These are phyloP conservation scores for Picea abies DNA, from an alignment of 83 land plant genomes.

Conservation along the genomic window DNA sequence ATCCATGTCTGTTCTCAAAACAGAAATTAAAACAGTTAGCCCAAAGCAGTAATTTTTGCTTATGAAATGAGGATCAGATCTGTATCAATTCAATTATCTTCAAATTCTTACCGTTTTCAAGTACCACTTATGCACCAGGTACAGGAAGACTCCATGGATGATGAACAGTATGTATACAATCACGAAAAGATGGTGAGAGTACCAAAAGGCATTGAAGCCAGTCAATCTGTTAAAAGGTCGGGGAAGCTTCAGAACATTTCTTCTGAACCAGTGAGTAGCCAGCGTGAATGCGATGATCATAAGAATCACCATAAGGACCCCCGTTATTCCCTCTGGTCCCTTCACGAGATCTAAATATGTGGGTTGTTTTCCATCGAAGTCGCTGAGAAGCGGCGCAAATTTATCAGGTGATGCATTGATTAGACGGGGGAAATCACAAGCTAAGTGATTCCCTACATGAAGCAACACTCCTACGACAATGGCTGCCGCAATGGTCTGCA, in stretches of 20 bases:
- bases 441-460: constrained; percentile 76
- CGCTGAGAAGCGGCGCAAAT: constrained; percentile 43
- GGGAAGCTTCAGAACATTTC: constrained; percentile 69
- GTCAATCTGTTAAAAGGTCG: constrained; percentile 81
- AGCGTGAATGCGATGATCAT: constrained; percentile 80
- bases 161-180: constrained; percentile 77
- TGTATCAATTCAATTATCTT: background rate
- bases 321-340: constrained; percentile 68
- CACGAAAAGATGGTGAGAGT: constrained; percentile 85
- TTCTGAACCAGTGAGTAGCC: constrained; percentile 71
- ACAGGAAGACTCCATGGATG: constrained; percentile 75
- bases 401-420: constrained; percentile 31
- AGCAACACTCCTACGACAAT: constrained; percentile 61
- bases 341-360: constrained; percentile 52
- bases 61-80: background rate
- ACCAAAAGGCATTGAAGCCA: constrained; percentile 99
- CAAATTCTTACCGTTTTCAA: constrained; percentile 62
- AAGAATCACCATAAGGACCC: constrained; percentile 78
- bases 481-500: constrained; percentile 73
- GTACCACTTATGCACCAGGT: constrained; percentile 69
- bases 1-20: constrained; percentile 83
- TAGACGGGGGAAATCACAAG: constrained; percentile 85
- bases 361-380: constrained; percentile 65
- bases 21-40: background rate
- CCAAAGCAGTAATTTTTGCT: background rate